Evolutionary conservation across 176 grass and related monocot genomes (phyloP), one percentile per base, ranked within the genome.

Genomic region (Aegilops speltoides): DNA sequence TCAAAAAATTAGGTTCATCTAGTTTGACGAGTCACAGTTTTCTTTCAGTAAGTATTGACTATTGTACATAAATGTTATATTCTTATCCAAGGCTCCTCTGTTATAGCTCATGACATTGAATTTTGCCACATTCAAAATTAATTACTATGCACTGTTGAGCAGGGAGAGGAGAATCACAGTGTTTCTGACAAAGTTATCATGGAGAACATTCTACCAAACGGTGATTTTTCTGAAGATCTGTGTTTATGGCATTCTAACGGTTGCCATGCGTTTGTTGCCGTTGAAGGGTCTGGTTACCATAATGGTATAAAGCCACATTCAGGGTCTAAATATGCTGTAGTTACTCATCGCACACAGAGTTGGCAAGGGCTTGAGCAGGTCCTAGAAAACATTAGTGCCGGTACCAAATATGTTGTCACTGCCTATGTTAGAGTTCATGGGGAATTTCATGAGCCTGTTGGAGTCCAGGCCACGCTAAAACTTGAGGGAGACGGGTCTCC

Each of bases 291-390:
- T 71, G 56, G 82, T 79, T 94, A 93, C 72, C 83, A 84, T 71
- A 59, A 91, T 64, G 94, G 92, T 90, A 83, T 94, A 87, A 94
- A 86, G 71, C 90, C 96, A 19, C 89, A 89, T 83, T 98, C 91
- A 23, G 96, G 91, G 17, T 77, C 82, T 57, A 91, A 74, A 74
- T 99, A 99, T 88, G 92, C 90, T 73, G 89, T 99, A 19, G 82
- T 98, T 78, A 98, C 92, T 34, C 40, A 90, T 40, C 88, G 97
- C 50, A 96, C 74, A 36, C 88, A 94, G 80, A 91, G 10, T 59
- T 99, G 97, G 97, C 94, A 99, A 77, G 97, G 97, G 66, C 77
- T 99, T 68, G 94, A 99, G 57, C 97, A 99, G 79, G 94, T 93
- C 63, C 83, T 99, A 77, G 90, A 83, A 79, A 94, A 91, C 33